phyloP scores from a whole-genome alignment of 2,329 filamentous ascomycete species.

The Fusarium sp. region DNA sequence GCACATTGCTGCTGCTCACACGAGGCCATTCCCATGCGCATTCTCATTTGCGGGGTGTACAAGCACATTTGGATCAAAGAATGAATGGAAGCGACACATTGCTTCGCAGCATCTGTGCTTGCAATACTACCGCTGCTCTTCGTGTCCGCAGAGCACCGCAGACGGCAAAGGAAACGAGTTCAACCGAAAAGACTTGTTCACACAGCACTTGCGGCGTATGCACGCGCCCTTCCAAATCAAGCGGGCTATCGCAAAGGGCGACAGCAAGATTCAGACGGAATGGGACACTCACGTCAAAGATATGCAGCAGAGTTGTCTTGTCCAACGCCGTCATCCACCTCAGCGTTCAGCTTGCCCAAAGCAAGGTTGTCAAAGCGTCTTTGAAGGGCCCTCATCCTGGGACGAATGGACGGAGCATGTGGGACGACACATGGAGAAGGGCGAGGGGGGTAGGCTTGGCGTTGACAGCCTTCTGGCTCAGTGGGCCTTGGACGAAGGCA shows the following conservation, averaged over 20 bases:
- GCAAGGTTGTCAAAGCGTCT: conserved; percentile 76
- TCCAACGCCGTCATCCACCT: conserved; percentile 76
- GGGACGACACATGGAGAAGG: conserved; percentile 87
- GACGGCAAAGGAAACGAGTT: conserved; percentile 77
- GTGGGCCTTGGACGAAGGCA: conserved; percentile 73
- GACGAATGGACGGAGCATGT: conserved; percentile 94
- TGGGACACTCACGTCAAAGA: conserved; percentile 76
- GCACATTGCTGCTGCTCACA: conserved; percentile 76
- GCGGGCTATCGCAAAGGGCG: conserved; percentile 66
- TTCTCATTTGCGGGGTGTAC: conserved; percentile 86
- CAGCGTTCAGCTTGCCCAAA: conserved; percentile 77
- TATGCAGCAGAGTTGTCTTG: conserved; percentile 80
- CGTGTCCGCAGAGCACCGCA: conserved; percentile 65
- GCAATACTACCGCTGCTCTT: conserved; percentile 73
- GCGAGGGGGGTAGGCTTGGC: conserved; percentile 67
- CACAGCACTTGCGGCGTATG: conserved; percentile 94
- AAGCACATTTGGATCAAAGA: conserved; percentile 90
- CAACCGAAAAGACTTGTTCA: conserved; percentile 96
- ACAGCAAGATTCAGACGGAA: conserved; percentile 69
- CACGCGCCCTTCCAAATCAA: conserved; percentile 79
- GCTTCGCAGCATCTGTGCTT: conserved; percentile 86
- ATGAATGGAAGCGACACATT: conserved; percentile 98
- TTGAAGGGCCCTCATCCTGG: conserved; percentile 82
- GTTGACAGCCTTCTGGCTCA: conserved; percentile 69
- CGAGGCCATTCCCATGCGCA: conserved; percentile 83